Conservation (phyloP, 345 rosid genomes). For the Murraya koenigii region DNA sequence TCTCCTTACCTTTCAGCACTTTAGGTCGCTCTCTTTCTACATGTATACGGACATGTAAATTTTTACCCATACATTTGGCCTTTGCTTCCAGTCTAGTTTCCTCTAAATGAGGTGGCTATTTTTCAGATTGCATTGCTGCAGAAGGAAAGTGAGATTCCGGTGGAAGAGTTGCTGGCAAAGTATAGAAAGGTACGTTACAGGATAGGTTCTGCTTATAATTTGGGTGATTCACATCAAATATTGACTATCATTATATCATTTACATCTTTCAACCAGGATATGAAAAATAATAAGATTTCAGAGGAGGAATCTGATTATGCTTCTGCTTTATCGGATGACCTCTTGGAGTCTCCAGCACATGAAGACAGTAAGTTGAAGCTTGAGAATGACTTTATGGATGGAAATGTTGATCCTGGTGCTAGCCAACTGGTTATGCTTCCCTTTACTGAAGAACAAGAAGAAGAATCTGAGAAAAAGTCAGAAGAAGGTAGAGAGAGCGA, state of each 20-base stretch:
- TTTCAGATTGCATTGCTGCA: conserved; percentile 77
- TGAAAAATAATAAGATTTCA: conserved; percentile 47
- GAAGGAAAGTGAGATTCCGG: conserved; percentile 86
- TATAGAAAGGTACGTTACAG: conserved; percentile 82
- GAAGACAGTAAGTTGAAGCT: conserved; percentile 34
- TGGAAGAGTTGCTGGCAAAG: conserved; percentile 90
- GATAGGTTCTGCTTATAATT: conserved; percentile 21
- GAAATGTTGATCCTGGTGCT: conserved; percentile 36
- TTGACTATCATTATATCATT: conserved; percentile 25
- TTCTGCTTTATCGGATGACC: conserved; percentile 60
- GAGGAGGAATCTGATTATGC: conserved; percentile 71
- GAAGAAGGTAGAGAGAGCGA: conserved; percentile 51
- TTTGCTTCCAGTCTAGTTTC: conserved; percentile 18
- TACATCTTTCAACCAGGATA: conserved; percentile 50
- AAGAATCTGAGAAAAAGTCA: conserved; percentile 30
- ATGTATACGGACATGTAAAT: not conserved
- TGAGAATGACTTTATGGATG: conserved; percentile 40
- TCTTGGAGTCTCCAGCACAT: conserved; percentile 32
- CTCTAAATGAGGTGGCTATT: conserved; percentile 22
- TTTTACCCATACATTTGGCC: conserved; percentile 15
- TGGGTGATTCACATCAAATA: not conserved
- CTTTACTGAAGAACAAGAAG: conserved; percentile 36
- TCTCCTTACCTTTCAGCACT: conserved; percentile 9
- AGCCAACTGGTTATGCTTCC: conserved; percentile 28
- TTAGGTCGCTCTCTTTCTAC: not conserved